Conservation (phyloP, 768 basidiomycete species). For the Boletus edulis region DNA sequence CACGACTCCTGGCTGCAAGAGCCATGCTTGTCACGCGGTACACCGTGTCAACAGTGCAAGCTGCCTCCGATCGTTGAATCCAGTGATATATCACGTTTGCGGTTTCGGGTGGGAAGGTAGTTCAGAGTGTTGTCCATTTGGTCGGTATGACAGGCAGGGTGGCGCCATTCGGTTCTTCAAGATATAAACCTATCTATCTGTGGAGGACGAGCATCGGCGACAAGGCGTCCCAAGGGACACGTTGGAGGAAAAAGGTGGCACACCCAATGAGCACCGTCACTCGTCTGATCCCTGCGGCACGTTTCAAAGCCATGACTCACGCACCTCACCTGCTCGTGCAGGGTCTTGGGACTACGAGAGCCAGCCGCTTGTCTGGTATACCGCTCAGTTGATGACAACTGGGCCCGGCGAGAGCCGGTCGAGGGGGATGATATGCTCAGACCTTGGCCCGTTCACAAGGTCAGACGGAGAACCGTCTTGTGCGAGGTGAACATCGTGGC, state of each 20-base stretch:
- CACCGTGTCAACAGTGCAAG: background rate
- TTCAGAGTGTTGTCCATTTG: no score
- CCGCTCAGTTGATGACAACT: conserved; percentile 52
- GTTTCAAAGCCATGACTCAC: conserved; percentile 39
- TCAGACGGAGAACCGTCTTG: conserved; percentile 36
- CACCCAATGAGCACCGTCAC: background rate
- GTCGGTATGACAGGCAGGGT: no score
- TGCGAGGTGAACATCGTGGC: conserved; percentile 64
- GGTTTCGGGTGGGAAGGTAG: no score
- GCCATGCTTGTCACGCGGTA: background rate
- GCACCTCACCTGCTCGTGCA: conserved; percentile 15
- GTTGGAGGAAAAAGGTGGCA: conserved; percentile 10
- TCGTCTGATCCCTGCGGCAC: conserved; percentile 52
- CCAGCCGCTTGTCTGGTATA: conserved; percentile 60
- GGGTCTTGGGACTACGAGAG: conserved; percentile 41
- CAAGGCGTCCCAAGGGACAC: conserved; percentile 10
- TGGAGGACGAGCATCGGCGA: background rate
- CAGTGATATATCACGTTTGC: no score
- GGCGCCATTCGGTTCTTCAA: no score
- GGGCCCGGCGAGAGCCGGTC: conserved; percentile 60
- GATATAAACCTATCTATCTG: no score
- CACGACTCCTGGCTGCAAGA: background rate
- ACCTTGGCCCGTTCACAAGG: conserved; percentile 75
- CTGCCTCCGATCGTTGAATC: background rate
- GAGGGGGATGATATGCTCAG: conserved; percentile 65